Evolutionary conservation across 495 filamentous ascomycete species (phyloP), one percentile per base, ranked within the genome.

Genomic region (Aspergillus indologenus): DNA sequence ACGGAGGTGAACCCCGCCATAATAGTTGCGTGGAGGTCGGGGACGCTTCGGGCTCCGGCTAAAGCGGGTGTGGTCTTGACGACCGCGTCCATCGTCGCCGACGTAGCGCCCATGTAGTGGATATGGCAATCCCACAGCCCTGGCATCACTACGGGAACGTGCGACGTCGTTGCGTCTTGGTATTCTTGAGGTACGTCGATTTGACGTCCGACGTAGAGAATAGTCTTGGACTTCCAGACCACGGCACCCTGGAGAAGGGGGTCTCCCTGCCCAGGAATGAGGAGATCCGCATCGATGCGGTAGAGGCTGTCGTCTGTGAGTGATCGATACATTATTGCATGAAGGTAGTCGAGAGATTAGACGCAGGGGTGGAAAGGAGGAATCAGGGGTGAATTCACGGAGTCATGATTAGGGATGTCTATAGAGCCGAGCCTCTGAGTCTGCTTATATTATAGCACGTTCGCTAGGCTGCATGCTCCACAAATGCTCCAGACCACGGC

Each of bases 101-200:
- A 42, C 18, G 48, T 45, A 7, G 54, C 51, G 58, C 71, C 67
- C 5, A 61, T 15, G 59, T 75, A 81, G 60, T 83, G 81, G 20
- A 64, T 68, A 63, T 83, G 81, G 53, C 69, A 74, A 56, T 83
- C 81, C 81, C 81, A 83, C 8, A 83, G 65, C 2, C 80, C 80
- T 8, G 80, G 80, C 76, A 83, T 80, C 21, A 79, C 63, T 31
- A 75, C 71, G 0, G 75, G 73, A 4, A 79, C 69, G 9, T 63
- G 51, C 2, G 50, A 44, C 59, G 61, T 65, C 5, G 53, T 51
- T 42, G 45, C 43, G 12, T 50, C 31, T 5, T 62, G 44, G 63
- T 76, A 81, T 29, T 71, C 60, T 6, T 53, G 18, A 0, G 79
- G 78, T 1, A 80, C 23, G 21, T 60, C 56, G 17, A 57, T 48